Conservation (phyloP, 805 yeast species). For the Candida montana region DNA sequence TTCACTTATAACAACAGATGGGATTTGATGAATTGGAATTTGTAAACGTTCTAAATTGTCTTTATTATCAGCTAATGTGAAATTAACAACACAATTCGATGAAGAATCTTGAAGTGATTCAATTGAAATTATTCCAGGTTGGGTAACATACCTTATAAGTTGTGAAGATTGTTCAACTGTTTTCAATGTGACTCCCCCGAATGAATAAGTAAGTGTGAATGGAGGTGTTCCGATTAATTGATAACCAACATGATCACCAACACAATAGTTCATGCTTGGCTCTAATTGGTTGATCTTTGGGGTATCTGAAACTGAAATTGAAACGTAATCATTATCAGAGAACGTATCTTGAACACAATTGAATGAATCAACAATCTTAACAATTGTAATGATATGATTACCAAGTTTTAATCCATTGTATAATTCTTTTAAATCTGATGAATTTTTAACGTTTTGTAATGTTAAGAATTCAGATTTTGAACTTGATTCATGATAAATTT, state of each 20-base stretch:
- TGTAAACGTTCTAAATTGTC: constrained; percentile 29
- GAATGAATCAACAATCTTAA: constrained; percentile 55
- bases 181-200: constrained; percentile 55
- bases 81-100: constrained; percentile 64
- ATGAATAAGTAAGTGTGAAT: constrained; percentile 66
- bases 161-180: constrained; percentile 47
- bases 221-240: constrained; percentile 77
- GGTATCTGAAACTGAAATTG: constrained; percentile 65
- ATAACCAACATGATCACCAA: constrained; percentile 83
- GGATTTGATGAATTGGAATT: constrained; percentile 47
- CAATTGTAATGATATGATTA: constrained; percentile 55
- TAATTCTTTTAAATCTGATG: constrained; percentile 36
- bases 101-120: constrained; percentile 69
- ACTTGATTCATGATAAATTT: constrained; percentile 54
- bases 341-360: constrained; percentile 57
- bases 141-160: constrained; percentile 69
- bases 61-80: constrained; percentile 34
- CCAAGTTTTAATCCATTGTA: constrained; percentile 62
- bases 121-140: constrained; percentile 71
- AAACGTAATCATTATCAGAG: constrained; percentile 37
- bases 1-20: constrained; percentile 77
- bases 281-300: constrained; percentile 56
- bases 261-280: constrained; percentile 60
- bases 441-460: constrained; percentile 37
- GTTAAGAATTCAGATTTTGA: constrained; percentile 45